These are phyloP conservation scores for Didymella exigua DNA, from an alignment of 2,329 filamentous ascomycete genomes.

Conservation along the genomic window DNA sequence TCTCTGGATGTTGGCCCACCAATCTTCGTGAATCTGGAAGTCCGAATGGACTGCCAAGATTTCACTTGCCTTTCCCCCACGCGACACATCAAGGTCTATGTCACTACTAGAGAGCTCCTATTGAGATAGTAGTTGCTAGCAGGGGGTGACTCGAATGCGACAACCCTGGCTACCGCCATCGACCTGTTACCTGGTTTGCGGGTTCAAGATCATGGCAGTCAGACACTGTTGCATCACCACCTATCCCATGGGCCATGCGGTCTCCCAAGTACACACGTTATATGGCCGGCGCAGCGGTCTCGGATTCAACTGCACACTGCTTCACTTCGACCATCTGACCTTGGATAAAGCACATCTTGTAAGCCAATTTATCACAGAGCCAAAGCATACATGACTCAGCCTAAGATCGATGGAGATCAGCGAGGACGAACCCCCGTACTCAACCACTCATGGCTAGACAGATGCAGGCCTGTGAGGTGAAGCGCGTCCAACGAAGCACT, in stretches of 20 bases:
- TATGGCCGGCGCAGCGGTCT: slow-evolving; percentile 23
- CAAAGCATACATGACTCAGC: slow-evolving; percentile 7
- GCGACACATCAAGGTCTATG: slow-evolving; percentile 33
- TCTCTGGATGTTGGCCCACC: slow-evolving; percentile 25
- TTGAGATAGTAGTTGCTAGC: slow-evolving; percentile 23
- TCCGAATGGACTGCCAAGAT: slow-evolving; percentile 26
- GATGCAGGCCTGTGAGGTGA: background rate
- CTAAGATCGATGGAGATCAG: background rate
- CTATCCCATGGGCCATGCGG: slow-evolving; percentile 19
- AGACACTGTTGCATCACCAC: slow-evolving; percentile 30
- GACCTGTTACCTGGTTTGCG: slow-evolving; percentile 20
- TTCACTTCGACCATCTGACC: background rate
- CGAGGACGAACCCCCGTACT: background rate
- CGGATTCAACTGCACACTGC: slow-evolving; percentile 3
- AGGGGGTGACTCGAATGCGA: slow-evolving; percentile 10
- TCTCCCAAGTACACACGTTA: slow-evolving; percentile 12
- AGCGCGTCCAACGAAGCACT: slow-evolving; percentile 26
- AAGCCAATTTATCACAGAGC: background rate
- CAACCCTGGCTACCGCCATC: slow-evolving; percentile 13
- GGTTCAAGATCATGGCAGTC: slow-evolving; percentile 26
- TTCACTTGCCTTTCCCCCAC: slow-evolving; percentile 36
- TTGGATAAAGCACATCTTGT: background rate
- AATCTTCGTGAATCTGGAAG: slow-evolving; percentile 29
- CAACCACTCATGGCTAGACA: background rate
- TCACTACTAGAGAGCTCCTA: slow-evolving; percentile 15